Evolutionary conservation across 2,329 filamentous ascomycete genomes (phyloP).

Genomic region (Paramyrothecium roridum): DNA sequence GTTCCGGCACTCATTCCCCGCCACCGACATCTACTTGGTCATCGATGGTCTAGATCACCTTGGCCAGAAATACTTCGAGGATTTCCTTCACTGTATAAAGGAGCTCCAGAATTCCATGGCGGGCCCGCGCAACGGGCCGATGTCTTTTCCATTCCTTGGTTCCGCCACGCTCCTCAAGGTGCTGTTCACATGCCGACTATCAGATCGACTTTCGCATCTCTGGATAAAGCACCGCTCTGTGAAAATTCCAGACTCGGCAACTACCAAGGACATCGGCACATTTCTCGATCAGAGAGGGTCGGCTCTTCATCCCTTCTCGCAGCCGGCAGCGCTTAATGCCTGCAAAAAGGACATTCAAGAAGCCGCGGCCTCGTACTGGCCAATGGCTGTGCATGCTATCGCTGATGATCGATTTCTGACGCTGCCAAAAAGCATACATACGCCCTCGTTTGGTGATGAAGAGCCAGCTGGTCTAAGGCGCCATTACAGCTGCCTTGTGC

Average conservation of each 20-base stretch:
- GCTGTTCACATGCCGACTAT: background rate
- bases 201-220: background rate
- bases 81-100: background rate
- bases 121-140: background rate
- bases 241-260: background rate
- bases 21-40: conserved; percentile 13
- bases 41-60: conserved; percentile 17
- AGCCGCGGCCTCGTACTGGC: too few species aligned
- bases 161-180: background rate
- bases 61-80: background rate
- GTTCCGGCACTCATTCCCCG: conserved; percentile 3
- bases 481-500: conserved; percentile 3
- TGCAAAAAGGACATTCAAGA: too few species aligned
- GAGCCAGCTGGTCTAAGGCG: background rate
- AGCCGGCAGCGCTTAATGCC: too few species aligned
- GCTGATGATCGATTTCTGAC: background rate
- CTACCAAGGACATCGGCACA: background rate
- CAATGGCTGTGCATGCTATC: background rate
- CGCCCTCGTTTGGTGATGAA: background rate
- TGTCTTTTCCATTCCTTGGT: background rate
- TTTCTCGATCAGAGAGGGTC: background rate
- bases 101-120: background rate
- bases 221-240: background rate
- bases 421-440: background rate
- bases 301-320: too few species aligned